Evolutionary conservation across 257 asterid genomes (phyloP).

Genomic region (Galeopsis tetrahit): DNA sequence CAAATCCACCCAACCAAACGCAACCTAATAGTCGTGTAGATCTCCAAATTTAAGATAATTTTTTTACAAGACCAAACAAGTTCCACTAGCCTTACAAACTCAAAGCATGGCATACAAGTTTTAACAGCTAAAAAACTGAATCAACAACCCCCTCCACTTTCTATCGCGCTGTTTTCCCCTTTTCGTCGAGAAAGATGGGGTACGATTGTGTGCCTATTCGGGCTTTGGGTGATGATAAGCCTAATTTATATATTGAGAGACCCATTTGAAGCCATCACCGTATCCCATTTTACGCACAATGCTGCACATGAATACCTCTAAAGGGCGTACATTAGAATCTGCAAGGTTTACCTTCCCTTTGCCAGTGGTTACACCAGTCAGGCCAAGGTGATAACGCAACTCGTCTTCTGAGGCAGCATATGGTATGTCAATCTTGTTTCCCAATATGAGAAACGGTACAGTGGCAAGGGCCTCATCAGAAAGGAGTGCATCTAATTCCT

Average conservation of each 20-base stretch:
- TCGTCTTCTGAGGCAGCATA: conserved; percentile 60
- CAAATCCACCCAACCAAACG: no score
- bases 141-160: conserved; percentile 30
- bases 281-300: conserved; percentile 63
- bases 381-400: conserved; percentile 53
- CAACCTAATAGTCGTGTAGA: conserved; percentile 1
- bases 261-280: conserved; percentile 62
- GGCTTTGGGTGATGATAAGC: conserved; percentile 2
- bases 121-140: conserved; percentile 43
- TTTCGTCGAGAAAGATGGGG: conserved; percentile 1
- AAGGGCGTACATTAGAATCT: conserved; percentile 52
- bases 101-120: conserved; percentile 39
- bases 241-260: conserved; percentile 56
- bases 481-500: conserved; percentile 56
- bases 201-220: not conserved
- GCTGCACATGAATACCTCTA: conserved; percentile 61
- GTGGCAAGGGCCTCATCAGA: conserved; percentile 52
- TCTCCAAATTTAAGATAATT: conserved; percentile 30
- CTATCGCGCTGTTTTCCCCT: conserved; percentile 24
- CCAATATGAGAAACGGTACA: conserved; percentile 52
- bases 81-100: conserved; percentile 39
- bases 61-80: conserved; percentile 26
- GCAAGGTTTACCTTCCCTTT: conserved; percentile 55
- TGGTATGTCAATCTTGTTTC: conserved; percentile 53
- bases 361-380: conserved; percentile 52